These are phyloP conservation scores for Phytopythium litorale DNA, from an alignment of 352 stramenopile species.

Conservation along the genomic window DNA sequence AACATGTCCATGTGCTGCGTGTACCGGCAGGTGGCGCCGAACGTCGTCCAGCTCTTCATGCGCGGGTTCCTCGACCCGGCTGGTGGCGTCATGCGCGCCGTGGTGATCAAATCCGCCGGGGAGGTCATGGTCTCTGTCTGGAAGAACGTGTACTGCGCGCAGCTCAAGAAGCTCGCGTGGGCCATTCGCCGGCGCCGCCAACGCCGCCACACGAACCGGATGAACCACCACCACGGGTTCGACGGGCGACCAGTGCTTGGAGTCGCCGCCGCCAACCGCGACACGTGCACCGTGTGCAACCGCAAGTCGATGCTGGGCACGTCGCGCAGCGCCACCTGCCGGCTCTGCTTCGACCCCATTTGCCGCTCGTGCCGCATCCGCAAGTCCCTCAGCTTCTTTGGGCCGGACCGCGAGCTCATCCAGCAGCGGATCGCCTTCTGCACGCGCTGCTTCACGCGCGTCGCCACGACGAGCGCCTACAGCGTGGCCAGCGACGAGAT, in stretches of 20 bases:
- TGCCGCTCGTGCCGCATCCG: constrained; percentile 32
- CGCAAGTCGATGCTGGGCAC: constrained; percentile 9
- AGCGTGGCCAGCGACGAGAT: constrained; percentile 28
- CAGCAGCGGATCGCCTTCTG: constrained; percentile 40
- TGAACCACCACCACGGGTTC: neutral
- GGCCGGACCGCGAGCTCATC: constrained; percentile 26
- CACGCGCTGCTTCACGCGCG: constrained; percentile 23
- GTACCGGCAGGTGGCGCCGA: constrained; percentile 46
- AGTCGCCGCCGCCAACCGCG: constrained; percentile 9
- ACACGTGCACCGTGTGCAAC: constrained; percentile 21
- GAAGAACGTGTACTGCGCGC: constrained; percentile 40
- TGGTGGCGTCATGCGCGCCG: constrained; percentile 34
- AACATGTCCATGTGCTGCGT: constrained; percentile 49
- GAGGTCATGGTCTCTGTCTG: constrained; percentile 40
- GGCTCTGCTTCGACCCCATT: constrained; percentile 29
- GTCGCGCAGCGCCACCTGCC: constrained; percentile 24
- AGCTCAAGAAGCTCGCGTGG: constrained; percentile 40
- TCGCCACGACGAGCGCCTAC: constrained; percentile 25
- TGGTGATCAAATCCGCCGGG: constrained; percentile 42
- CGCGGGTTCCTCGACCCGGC: constrained; percentile 33
- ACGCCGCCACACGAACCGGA: constrained; percentile 1
- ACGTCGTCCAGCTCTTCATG: constrained; percentile 44
- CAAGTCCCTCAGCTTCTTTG: constrained; percentile 33
- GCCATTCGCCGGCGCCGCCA: constrained; percentile 20
- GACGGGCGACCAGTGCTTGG: constrained; percentile 6